These are phyloP conservation scores for Aspergillus coremiiformis DNA, from an alignment of 495 filamentous ascomycete species.

Conservation along the genomic window DNA sequence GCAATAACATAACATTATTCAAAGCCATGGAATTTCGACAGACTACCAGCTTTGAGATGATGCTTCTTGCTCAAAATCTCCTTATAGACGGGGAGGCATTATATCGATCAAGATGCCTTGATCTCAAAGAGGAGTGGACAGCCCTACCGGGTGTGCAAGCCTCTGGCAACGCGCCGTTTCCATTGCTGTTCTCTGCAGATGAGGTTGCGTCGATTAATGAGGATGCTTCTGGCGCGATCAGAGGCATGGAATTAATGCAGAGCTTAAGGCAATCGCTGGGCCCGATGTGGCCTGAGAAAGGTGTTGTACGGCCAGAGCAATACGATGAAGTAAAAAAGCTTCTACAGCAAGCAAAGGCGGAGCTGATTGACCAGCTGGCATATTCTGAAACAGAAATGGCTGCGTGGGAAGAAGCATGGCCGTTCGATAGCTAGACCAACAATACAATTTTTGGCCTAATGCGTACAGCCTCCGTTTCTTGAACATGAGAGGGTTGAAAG, in stretches of 20 bases:
- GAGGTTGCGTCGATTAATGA: constrained; percentile 16
- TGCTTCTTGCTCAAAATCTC: constrained; percentile 18
- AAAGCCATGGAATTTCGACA: constrained; percentile 20
- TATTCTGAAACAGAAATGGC: constrained; percentile 6
- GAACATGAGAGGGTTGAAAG: too few relatives aligned
- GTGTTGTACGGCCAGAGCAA: constrained; percentile 7
- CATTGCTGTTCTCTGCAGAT: constrained; percentile 15
- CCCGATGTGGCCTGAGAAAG: constrained; percentile 19
- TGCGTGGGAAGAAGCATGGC: constrained; percentile 9
- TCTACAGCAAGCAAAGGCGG: constrained; percentile 8
- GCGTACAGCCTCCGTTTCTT: too few relatives aligned
- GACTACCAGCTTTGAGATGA: constrained; percentile 15
- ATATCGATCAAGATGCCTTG: constrained; percentile 15
- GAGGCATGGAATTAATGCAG: constrained; percentile 22
- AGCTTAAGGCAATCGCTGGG: constrained; percentile 14
- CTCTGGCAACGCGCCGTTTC: constrained; percentile 15
- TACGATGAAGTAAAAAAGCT: constrained; percentile 6
- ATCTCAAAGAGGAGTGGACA: constrained; percentile 21
- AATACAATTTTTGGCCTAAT: too few relatives aligned
- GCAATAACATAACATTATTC: constrained; percentile 12
- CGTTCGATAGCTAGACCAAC: background rate
- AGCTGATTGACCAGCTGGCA: constrained; percentile 4
- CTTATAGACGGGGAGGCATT: constrained; percentile 21
- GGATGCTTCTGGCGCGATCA: constrained; percentile 17
- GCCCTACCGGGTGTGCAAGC: constrained; percentile 20